A percentile compares a stretch with the other conserved stretches of the same genome.
These are phyloP conservation scores for Boletus smithii DNA, from an alignment of 1,284 basidiomycete species.

Conservation along the genomic window DNA sequence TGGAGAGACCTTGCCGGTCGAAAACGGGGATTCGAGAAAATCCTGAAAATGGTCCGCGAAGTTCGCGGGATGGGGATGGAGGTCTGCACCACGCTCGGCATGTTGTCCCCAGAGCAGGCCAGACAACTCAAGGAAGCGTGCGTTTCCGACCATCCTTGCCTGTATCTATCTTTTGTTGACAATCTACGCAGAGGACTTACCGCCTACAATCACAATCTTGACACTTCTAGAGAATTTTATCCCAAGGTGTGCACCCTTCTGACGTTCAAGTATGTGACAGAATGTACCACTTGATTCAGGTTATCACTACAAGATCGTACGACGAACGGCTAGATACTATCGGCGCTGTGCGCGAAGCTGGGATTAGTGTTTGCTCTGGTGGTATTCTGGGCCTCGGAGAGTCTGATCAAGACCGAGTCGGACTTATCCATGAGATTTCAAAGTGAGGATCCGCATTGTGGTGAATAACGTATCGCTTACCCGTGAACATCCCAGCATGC, in stretches of 20 bases:
- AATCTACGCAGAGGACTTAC: slow-evolving; percentile 71
- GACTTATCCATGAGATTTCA: slow-evolving; percentile 92
- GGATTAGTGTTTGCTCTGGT: slow-evolving; percentile 96
- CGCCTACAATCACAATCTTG: slow-evolving; percentile 98
- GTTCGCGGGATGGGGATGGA: slow-evolving; percentile 92
- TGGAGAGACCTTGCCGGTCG: slow-evolving; percentile 95
- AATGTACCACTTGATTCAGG: slow-evolving; percentile 44
- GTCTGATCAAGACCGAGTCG: slow-evolving; percentile 85
- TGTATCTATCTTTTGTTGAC: slow-evolving; percentile 2
- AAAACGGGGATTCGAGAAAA: slow-evolving; percentile 92
- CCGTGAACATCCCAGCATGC: slow-evolving; percentile 56
- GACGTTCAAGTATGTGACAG: slow-evolving; percentile 2
- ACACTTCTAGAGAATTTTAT: slow-evolving; percentile 97
- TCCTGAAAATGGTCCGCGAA: slow-evolving; percentile 89
- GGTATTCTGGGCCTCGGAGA: slow-evolving; percentile 96
- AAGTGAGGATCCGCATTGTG: slow-evolving; percentile 50
- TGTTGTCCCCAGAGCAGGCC: slow-evolving; percentile 95
- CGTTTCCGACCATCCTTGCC: slow-evolving; percentile 28
- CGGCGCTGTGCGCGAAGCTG: slow-evolving; percentile 86
- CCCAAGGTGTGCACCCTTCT: slow-evolving; percentile 59
- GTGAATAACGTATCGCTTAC: slow-evolving; percentile 6
- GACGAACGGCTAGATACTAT: slow-evolving; percentile 93
- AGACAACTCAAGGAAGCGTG: slow-evolving; percentile 89
- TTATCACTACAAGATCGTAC: slow-evolving; percentile 93
- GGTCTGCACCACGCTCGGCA: slow-evolving; percentile 97